Percentiles rank a stretch among this genome's conserved stretches.
Conservation (phyloP, 768 basidiomycete genomes). For the Rhizopogon roseolus region DNA sequence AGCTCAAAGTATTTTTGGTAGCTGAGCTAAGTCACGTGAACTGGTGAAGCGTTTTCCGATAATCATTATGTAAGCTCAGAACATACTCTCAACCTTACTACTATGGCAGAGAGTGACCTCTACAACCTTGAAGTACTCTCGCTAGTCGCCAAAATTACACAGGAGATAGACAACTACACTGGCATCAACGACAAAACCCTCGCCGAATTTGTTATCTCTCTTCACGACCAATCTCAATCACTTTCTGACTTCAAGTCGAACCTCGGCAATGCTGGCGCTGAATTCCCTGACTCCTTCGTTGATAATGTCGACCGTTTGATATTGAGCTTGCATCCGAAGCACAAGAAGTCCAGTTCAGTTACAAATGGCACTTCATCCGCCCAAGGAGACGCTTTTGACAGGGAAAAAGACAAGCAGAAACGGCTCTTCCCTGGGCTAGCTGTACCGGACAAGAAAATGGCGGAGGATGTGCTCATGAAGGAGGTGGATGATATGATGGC, state of each 20-base stretch:
- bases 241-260: constrained; percentile 78
- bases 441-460: constrained; percentile 61
- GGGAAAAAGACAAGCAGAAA: constrained; percentile 71
- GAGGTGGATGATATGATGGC: constrained; percentile 90
- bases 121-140: constrained; percentile 93
- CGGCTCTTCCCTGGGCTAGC: constrained; percentile 91
- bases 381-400: constrained; percentile 25
- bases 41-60: background rate
- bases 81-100: constrained; percentile 1
- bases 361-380: constrained; percentile 26
- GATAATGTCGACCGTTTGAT: constrained; percentile 94
- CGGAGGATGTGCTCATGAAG: constrained; percentile 79
- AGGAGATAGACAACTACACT: constrained; percentile 87
- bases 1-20: too few species aligned
- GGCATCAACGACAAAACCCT: constrained; percentile 86
- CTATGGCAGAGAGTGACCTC: constrained; percentile 71
- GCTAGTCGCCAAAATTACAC: constrained; percentile 85
- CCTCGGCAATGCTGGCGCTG: constrained; percentile 71
- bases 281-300: constrained; percentile 86
- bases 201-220: constrained; percentile 90
- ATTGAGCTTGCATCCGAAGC: constrained; percentile 90
- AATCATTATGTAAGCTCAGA: constrained; percentile 6
- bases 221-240: constrained; percentile 81
- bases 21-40: too few species aligned
- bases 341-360: constrained; percentile 54